Base-by-base conservation (phyloP, 495 filamentous ascomycete species). In the Acidiella bohemica region DNA sequence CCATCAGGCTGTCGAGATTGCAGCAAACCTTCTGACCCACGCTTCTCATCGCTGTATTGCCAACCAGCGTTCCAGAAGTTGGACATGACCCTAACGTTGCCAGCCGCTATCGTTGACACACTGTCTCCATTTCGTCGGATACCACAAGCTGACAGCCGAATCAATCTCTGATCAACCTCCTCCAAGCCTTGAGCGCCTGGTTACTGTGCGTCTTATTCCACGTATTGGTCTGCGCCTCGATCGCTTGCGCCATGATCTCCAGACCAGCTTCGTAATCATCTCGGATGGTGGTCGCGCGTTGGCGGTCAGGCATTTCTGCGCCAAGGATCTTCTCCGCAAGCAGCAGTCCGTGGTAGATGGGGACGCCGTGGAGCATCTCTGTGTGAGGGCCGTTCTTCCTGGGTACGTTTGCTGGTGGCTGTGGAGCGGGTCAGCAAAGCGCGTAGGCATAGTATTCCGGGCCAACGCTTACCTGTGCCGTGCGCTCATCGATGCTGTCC, bases 301-400 rank as follows among this genome's bases (percentile, higher is more conserved):
- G 14, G 2, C 25, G 13, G 11, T 39, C 20, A 7, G 48, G 48
- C 20, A 51, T 31, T 1, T 40, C 25, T 10, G 41, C 14, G 2
- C 39, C 48, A 6, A 51, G 39, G 11, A 51, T 38, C 12, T 36
- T 39, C 27, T 39, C 18, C 4, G 48, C 49, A 16, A 52, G 44
- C 2, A 22, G 12, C 5, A 52, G 35, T 6, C 49, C 49, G 28
- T 52, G 44, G 22, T 32, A 48, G 9, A 52, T 37, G 9, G 49
- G 44, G 1, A 49, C 26, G 12, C 40, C 39, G 11, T 41, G 26
- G 16, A 47, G 44, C 49, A 52, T 48, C 12, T 48, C 42, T 10
- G 4, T 6, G 25, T 41, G 36, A 1, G 47, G 47, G n/a, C 47
- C 47, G 4, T 4, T 40, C 2, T 27, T 12, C 8, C 23, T 18